A percentile compares a stretch with the other conserved stretches of the same genome.
Evolutionary conservation across 2,329 filamentous ascomycete genomes (phyloP).

Genomic region (Ascochyta koolunga): DNA sequence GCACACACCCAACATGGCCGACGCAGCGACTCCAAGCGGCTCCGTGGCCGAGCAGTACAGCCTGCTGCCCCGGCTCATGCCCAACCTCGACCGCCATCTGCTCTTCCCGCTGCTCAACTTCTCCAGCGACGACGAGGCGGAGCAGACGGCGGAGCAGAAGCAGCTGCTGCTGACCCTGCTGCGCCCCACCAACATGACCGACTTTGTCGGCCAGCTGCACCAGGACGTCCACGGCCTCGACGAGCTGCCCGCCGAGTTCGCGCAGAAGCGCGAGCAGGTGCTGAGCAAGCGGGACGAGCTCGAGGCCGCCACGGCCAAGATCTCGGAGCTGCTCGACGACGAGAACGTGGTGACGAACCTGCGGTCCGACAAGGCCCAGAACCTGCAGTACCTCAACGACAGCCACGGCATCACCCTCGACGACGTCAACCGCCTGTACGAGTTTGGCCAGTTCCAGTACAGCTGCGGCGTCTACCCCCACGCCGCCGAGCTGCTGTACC

Average conservation of each 20-base stretch:
- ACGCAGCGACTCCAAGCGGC: constrained; percentile 37
- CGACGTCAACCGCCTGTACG: constrained; percentile 95
- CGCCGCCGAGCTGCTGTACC: constrained; percentile 91
- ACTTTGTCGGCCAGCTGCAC: constrained; percentile 92
- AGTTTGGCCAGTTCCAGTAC: constrained; percentile 97
- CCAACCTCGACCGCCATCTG: constrained; percentile 91
- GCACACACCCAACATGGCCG: constrained; percentile 33
- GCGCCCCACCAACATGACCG: constrained; percentile 98
- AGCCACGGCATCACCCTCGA: constrained; percentile 92
- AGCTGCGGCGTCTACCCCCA: constrained; percentile 92
- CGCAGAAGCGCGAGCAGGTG: constrained; percentile 87
- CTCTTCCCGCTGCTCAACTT: constrained; percentile 97
- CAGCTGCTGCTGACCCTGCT: constrained; percentile 91
- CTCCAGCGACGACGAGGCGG: constrained; percentile 79
- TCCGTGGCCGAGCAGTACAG: constrained; percentile 74
- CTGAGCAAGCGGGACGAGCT: constrained; percentile 80
- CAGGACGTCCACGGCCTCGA: constrained; percentile 84
- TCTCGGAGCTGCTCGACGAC: constrained; percentile 82
- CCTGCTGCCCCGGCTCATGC: constrained; percentile 86
- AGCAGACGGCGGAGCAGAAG: constrained; percentile 74
- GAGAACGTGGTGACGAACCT: constrained; percentile 90
- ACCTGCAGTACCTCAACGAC: constrained; percentile 97
- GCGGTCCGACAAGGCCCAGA: constrained; percentile 95
- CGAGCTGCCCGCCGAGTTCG: constrained; percentile 81
- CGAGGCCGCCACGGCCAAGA: constrained; percentile 86